Evolutionary conservation across 1,139 yeast species (phyloP), one percentile per base, ranked within the genome.

Genomic region (Spathaspora sp.): DNA sequence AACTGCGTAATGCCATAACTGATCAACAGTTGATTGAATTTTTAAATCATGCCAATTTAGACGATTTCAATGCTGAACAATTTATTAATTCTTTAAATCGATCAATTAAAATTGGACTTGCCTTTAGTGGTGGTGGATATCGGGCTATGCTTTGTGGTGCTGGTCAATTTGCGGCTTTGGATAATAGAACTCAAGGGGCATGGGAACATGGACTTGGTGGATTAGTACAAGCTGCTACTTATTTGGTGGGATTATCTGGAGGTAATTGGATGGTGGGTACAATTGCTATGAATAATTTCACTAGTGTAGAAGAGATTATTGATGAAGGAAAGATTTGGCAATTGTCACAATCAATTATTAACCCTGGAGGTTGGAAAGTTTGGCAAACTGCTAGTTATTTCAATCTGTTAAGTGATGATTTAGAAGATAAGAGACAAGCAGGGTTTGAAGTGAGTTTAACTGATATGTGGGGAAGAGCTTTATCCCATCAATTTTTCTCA

Each of bases 401-500:
- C 75, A 69, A 73, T 48, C 59, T 67, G 31, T 76, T 88, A 43
- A 58, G 65, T 42, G 78, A 77, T 48, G 83, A 80, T 42, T 70
- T 86, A 26, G 71, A 77, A 24, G 82, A 58, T 39, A 90, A 91
- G 65, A 67, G 71, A 48, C 73, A 81, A 38, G 96, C 96, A 0
- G 97, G 96, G 1, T 91, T 77, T 65, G 83, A 85, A 44, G 70
- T 83, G 29, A 81, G 91, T 5, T 57, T 91, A 47, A 89, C 97
- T n/a, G 97, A 90, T 68, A 79, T 87, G 51, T 91, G 97, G 97
- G 95, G 95, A n/a, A 74, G 96, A 59, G 85, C 89, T 1, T 71
- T 90, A 45, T 80, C 95, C 0, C 80, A 84, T 58, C 95, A 89
- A 65, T 85, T 86, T 61, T 82, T 90, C 60, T 72, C 84, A 48